Percentiles rank a stretch among this genome's conserved stretches.
These are phyloP conservation scores for Corchorus capsularis DNA, from an alignment of 345 rosid species.

Conservation along the genomic window DNA sequence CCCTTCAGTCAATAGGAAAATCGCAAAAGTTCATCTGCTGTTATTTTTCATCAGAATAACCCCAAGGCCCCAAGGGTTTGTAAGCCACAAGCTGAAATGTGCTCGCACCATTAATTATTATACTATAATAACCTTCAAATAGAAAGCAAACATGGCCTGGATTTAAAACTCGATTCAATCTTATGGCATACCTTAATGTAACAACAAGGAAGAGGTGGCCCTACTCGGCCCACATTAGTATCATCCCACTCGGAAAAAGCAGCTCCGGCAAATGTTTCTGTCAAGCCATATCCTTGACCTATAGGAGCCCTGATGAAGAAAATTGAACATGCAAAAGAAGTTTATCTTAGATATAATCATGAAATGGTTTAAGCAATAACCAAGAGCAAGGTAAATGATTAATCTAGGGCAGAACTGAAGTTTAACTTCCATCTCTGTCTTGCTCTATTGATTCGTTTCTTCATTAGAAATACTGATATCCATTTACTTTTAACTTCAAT, in stretches of 20 bases:
- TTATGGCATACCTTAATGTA: conserved; percentile 62
- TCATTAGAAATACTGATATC: not conserved
- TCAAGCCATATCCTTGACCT: conserved; percentile 94
- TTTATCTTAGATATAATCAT: not conserved
- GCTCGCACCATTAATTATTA: not conserved
- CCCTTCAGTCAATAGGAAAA: not conserved
- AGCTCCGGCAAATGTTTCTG: conserved; percentile 93
- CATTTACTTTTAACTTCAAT: not conserved
- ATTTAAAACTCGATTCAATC: conserved; percentile 5
- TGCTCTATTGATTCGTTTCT: not conserved
- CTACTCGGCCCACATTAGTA: conserved; percentile 74
- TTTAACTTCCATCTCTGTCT: not conserved
- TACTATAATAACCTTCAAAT: not conserved
- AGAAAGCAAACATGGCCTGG: not conserved
- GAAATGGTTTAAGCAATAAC: not conserved
- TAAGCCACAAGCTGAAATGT: conserved; percentile 10
- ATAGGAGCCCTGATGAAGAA: conserved; percentile 61
- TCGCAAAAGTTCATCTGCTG: not conserved
- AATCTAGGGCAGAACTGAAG: not conserved
- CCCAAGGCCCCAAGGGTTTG: no score
- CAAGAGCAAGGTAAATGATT: not conserved
- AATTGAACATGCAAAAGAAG: conserved; percentile 17
- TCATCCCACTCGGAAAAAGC: conserved; percentile 86
- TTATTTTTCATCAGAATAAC: no score
- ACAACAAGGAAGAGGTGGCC: conserved; percentile 86